Evolutionary conservation across 805 yeast species (phyloP).

Genomic region (Teunomyces stri): DNA sequence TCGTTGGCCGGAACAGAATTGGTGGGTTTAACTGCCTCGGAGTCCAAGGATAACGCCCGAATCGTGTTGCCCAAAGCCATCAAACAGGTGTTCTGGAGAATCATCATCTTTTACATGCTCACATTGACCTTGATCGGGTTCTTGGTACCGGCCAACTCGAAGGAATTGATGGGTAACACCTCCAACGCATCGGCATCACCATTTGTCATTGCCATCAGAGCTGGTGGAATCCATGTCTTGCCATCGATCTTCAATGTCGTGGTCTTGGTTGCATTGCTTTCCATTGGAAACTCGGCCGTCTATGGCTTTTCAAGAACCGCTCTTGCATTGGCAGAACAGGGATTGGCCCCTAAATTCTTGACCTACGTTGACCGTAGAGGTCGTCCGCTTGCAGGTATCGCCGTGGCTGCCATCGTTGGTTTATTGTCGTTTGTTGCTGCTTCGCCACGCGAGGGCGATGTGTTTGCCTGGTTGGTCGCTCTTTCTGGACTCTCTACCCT

Average conservation of each 20-base stretch:
- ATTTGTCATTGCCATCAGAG: slow-evolving; percentile 41
- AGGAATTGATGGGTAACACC: slow-evolving; percentile 22
- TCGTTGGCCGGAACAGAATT: slow-evolving; percentile 44
- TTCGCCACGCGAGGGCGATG: slow-evolving; percentile 33
- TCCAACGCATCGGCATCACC: slow-evolving; percentile 39
- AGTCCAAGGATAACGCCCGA: slow-evolving; percentile 36
- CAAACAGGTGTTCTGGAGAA: slow-evolving; percentile 43
- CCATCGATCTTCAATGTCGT: slow-evolving; percentile 44
- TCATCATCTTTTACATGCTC: slow-evolving; percentile 38
- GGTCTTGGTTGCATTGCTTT: slow-evolving; percentile 38
- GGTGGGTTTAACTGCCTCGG: slow-evolving; percentile 39
- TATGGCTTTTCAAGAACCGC: slow-evolving; percentile 43
- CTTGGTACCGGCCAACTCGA: slow-evolving; percentile 33
- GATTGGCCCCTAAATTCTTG: slow-evolving; percentile 35
- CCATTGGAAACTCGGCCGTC: slow-evolving; percentile 44
- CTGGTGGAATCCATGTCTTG: slow-evolving; percentile 39
- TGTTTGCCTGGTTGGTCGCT: slow-evolving; percentile 31
- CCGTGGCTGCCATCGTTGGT: slow-evolving; percentile 32
- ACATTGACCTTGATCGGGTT: slow-evolving; percentile 40
- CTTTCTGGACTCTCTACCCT: slow-evolving; percentile 26
- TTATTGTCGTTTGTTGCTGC: slow-evolving; percentile 41
- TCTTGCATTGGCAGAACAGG: slow-evolving; percentile 39
- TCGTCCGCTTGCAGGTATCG: slow-evolving; percentile 39
- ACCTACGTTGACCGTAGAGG: slow-evolving; percentile 39
- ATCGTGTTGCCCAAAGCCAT: slow-evolving; percentile 40